Conservation (phyloP, 139 green algal genomes). For the Zygnema cylindricum region DNA sequence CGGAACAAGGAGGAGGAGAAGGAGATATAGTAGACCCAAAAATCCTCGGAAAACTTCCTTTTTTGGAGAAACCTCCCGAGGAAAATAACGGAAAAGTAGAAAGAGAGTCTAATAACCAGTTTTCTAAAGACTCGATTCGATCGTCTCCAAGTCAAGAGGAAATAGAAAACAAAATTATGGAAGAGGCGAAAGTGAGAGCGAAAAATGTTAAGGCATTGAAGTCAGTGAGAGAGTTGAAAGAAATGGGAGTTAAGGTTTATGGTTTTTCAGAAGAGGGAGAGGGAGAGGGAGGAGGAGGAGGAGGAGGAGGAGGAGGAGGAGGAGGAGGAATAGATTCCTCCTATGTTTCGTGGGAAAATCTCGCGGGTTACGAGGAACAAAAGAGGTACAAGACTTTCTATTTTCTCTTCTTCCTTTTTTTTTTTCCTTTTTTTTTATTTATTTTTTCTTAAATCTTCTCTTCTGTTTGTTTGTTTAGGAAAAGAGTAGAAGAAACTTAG, state of each 20-base stretch:
- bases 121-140: no score
- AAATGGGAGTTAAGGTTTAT: constrained; percentile 23
- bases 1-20: background rate
- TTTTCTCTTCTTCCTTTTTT: background rate
- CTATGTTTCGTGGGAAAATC: constrained; percentile 14
- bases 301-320: constrained; percentile 16
- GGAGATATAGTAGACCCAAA: background rate
- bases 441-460: background rate
- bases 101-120: no score
- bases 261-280: background rate
- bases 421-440: background rate
- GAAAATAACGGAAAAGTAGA: background rate
- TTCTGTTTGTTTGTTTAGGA: background rate
- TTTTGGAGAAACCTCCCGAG: background rate
- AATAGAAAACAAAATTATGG: constrained; percentile 23
- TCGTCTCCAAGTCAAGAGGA: no score
- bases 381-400: constrained; percentile 69
- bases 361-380: constrained; percentile 85
- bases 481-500: background rate
- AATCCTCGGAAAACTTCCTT: background rate
- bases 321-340: background rate
- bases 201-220: background rate
- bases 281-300: background rate
- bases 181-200: background rate
- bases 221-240: constrained; percentile 6